phyloP scores from a whole-genome alignment of 2,329 filamentous ascomycete species.

The Sordariomycetes sp. region DNA sequence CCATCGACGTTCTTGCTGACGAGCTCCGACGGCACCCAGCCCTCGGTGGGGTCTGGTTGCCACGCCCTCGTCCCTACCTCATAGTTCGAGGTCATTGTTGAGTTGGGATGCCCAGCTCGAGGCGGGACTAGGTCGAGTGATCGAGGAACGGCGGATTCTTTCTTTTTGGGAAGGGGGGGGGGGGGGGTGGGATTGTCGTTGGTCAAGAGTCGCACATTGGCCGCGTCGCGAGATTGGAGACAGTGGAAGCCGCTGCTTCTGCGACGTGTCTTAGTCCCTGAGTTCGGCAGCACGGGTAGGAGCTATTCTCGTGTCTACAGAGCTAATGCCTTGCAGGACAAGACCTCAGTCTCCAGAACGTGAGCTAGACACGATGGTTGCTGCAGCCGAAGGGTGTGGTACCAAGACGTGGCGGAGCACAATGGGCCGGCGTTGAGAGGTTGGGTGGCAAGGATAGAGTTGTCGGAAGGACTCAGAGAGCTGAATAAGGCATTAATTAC shows the following conservation, averaged over 20 bases:
- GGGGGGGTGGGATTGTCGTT: background rate
- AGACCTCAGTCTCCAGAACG: background rate
- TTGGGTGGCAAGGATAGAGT: no score
- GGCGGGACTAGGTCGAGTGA: background rate
- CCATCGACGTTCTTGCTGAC: conserved; percentile 73
- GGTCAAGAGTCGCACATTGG: background rate
- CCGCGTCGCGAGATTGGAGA: background rate
- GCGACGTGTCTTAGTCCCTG: background rate
- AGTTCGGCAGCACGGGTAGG: background rate
- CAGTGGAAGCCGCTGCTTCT: background rate
- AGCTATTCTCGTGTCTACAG: background rate
- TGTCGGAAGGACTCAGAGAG: no score
- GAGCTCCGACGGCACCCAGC: conserved; percentile 95
- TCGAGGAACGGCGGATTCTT: background rate
- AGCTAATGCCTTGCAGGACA: background rate
- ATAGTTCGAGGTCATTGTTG: conserved; percentile 75
- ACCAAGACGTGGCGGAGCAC: background rate
- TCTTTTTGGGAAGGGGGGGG: no score
- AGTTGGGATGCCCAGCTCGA: background rate
- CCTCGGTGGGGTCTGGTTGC: conserved; percentile 92
- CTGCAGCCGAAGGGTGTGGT: background rate
- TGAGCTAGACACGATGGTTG: background rate
- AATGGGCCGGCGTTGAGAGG: no score
- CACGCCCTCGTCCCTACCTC: conserved; percentile 95
- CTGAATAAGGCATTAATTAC: no score